Evolutionary conservation across 257 asterid genomes (phyloP), one percentile per base, ranked within the genome.

Genomic region (Solanum infundibuliforme): DNA sequence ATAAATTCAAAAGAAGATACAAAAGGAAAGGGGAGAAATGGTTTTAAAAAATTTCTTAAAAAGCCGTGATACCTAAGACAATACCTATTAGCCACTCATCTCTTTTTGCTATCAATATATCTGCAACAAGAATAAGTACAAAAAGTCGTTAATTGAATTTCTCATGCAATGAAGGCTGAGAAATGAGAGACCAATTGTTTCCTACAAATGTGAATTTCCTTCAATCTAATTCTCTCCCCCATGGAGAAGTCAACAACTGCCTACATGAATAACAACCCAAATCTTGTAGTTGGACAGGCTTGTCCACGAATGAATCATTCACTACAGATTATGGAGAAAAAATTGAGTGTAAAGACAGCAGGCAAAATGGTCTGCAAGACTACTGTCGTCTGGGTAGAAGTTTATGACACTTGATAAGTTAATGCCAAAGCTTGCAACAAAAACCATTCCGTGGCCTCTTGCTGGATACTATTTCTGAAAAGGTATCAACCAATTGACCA

Each of bases 371-470:
- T 82, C 87, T 27, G 83, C 83, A 79, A 43, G 46, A 46, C 25
- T 68, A 39, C 38, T 72, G 23, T 25, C 25, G 12, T 46, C 89
- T 84, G 38, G 76, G 52, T 12, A 85, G 68, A 31, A 62, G 60
- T 39, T 41, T 69, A 14, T 69, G 29, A 60, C 73, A 31, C 88
- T 55, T 55, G 65, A 60, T 27, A 91, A 85, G 58, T 65, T 87
- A 92, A 88, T 92, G 94, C 94, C 94, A 92, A 69, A 92, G 93
- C 89, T 88, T 92, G 84, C 90, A 83, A 88, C 94, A 92, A 88
- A 92, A 92, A 79, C 92, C 93, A 84, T 89, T 92, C 23, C 90
- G 90, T 18, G 91, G 91, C 91, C 88, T 92, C 93, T 92, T 92
- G 90, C 76, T 83, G 29, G 94, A 90, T 35, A 89, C 73, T 18